phyloP scores from a whole-genome alignment of 345 rosid species.

The Dipteronia dyeriana region DNA sequence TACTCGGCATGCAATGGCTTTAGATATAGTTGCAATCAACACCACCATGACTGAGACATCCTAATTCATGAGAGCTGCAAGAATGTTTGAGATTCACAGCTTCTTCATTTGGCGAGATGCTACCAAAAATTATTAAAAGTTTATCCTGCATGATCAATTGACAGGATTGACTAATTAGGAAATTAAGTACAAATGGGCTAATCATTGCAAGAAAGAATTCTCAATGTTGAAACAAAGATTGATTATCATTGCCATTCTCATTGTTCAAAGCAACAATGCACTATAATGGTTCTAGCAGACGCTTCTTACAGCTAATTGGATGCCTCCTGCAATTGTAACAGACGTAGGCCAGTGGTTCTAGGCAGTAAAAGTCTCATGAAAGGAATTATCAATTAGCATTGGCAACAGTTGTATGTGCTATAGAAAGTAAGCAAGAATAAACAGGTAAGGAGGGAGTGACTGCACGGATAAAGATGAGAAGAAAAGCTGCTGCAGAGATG shows the following conservation, averaged over 20 bases:
- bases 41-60: not conserved
- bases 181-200: not conserved
- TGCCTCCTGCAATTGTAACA: not conserved
- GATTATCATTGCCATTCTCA: not conserved
- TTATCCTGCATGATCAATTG: not conserved
- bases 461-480: not conserved
- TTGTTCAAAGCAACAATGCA: not conserved
- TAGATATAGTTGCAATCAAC: not conserved
- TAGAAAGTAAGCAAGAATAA: not conserved
- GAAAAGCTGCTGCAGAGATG: not conserved
- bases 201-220: not conserved
- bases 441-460: not conserved
- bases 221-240: too few species aligned
- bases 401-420: not conserved
- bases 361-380: not conserved
- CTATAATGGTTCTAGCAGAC: not conserved
- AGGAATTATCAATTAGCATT: not conserved
- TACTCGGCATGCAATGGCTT: not conserved
- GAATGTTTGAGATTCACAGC: not conserved
- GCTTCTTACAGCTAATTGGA: not conserved
- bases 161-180: not conserved
- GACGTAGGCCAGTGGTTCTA: not conserved
- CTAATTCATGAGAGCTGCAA: not conserved
- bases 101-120: not conserved
- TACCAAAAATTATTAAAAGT: not conserved